A percentile compares a stretch with the other conserved stretches of the same genome.
Conservation (phyloP, 2,329 filamentous ascomycete genomes). For the Coniochaeta sp. region DNA sequence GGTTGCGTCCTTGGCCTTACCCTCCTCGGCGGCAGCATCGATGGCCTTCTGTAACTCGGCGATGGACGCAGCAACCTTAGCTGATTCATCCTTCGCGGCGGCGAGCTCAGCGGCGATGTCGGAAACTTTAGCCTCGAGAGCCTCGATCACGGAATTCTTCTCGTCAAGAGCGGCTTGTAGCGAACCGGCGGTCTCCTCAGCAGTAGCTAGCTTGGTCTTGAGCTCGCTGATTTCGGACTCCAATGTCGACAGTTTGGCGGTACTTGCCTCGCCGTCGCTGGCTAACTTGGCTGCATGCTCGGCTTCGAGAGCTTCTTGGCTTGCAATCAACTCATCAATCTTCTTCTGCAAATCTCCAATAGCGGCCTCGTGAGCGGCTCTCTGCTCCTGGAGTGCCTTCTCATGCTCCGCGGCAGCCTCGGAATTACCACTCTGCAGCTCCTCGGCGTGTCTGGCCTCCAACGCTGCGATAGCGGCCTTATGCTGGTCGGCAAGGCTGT, state of each 20-base stretch:
- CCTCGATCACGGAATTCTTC: slow-evolving; percentile 29
- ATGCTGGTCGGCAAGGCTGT: slow-evolving; percentile 42
- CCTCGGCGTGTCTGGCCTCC: slow-evolving; percentile 42
- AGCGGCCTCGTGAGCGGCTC: slow-evolving; percentile 38
- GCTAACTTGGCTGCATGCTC: slow-evolving; percentile 36
- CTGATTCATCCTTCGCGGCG: slow-evolving; percentile 31
- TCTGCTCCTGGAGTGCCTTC: slow-evolving; percentile 40
- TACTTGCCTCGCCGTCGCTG: slow-evolving; percentile 34
- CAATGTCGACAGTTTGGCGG: slow-evolving; percentile 38
- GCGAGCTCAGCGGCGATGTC: slow-evolving; percentile 38
- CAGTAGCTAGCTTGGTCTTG: slow-evolving; percentile 36
- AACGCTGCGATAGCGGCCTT: slow-evolving; percentile 38
- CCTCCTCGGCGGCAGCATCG: slow-evolving; percentile 36
- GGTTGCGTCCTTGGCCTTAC: slow-evolving; percentile 37
- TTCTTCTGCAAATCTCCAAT: slow-evolving; percentile 44
- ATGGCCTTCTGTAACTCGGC: slow-evolving; percentile 41
- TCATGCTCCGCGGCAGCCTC: slow-evolving; percentile 38
- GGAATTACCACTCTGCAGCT: slow-evolving; percentile 35
- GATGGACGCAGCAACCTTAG: slow-evolving; percentile 37
- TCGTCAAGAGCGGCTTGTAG: slow-evolving; percentile 36
- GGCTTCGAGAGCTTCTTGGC: slow-evolving; percentile 35
- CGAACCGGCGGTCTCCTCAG: slow-evolving; percentile 35
- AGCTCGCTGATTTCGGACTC: slow-evolving; percentile 45
- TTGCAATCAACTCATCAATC: slow-evolving; percentile 43
- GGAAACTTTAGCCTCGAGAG: slow-evolving; percentile 30